phyloP scores from a whole-genome alignment of 257 asterid species.

The Thymus quinquecostatus region DNA sequence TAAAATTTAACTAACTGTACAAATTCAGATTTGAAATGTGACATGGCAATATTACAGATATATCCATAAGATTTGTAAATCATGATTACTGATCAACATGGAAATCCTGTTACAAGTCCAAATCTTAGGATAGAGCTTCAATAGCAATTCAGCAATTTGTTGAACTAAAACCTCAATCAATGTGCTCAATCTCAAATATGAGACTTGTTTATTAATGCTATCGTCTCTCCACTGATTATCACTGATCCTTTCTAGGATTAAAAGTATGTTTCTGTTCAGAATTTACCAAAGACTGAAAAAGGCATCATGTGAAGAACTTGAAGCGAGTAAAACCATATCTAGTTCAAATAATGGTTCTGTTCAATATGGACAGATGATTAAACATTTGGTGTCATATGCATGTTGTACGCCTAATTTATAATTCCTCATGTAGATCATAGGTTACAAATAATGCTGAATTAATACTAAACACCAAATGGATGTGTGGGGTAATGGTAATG shows the following conservation, averaged over 20 bases:
- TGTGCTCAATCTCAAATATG: background rate
- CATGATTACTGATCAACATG: background rate
- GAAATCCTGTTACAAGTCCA: background rate
- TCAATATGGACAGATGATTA: background rate
- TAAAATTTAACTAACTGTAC: background rate
- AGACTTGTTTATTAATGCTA: background rate
- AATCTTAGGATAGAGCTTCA: background rate
- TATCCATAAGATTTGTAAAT: background rate
- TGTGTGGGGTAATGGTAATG: background rate
- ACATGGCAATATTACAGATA: constrained; percentile 2
- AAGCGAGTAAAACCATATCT: background rate
- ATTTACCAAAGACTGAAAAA: background rate
- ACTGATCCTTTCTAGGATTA: background rate
- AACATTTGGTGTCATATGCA: background rate
- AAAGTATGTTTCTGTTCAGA: background rate
- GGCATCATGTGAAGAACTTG: background rate
- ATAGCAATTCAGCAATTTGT: constrained; percentile 7
- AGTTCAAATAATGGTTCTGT: background rate
- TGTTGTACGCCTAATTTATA: background rate
- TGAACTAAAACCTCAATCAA: background rate
- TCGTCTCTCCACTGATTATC: background rate
- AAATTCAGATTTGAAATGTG: constrained; percentile 16
- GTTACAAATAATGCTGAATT: constrained; percentile 4
- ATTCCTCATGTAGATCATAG: constrained; percentile 13
- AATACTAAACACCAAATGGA: constrained; percentile 13